A percentile compares a stretch with the other conserved stretches of the same genome.
Evolutionary conservation across 208 protist species (phyloP).

Genomic region (Strigomonas culicis): DNA sequence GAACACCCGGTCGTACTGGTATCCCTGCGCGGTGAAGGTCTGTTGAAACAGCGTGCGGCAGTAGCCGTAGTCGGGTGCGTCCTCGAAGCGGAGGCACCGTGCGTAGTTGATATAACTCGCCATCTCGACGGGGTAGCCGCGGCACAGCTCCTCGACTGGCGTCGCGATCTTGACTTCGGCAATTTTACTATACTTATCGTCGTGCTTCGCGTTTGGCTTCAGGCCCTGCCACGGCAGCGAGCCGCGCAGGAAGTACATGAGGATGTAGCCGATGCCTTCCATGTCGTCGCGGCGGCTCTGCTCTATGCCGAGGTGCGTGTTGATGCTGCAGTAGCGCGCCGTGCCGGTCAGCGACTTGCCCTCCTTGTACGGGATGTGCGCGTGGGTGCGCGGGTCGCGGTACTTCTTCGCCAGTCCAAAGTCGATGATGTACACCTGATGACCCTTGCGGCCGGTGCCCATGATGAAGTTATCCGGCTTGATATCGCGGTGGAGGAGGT

Average conservation of each 20-base stretch:
- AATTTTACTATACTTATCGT: constrained; percentile 99
- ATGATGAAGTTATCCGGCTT: constrained; percentile 96
- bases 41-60: constrained; percentile 97
- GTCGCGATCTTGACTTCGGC: constrained; percentile 96
- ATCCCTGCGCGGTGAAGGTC: constrained; percentile 97
- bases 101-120: constrained; percentile 97
- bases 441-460: constrained; percentile 85
- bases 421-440: constrained; percentile 97
- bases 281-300: constrained; percentile 97
- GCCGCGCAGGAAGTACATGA: constrained; percentile 99
- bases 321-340: constrained; percentile 99
- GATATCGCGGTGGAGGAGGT: constrained; percentile 92
- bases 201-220: constrained; percentile 95
- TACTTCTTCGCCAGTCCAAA: constrained; percentile 99
- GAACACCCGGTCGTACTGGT: constrained; percentile 98
- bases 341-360: constrained; percentile 99
- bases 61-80: constrained; percentile 99
- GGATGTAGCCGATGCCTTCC: constrained; percentile 98
- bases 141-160: constrained; percentile 95
- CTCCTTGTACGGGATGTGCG: constrained; percentile 99
- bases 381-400: constrained; percentile 95
- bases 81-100: constrained; percentile 96
- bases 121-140: constrained; percentile 94
- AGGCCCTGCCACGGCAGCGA: constrained; percentile 98
- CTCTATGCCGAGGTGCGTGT: constrained; percentile 99